Percentiles rank a stretch among this genome's conserved stretches.
phyloP scores from a whole-genome alignment of 805 yeast species.

The Wickerhamomyces mucosus region DNA sequence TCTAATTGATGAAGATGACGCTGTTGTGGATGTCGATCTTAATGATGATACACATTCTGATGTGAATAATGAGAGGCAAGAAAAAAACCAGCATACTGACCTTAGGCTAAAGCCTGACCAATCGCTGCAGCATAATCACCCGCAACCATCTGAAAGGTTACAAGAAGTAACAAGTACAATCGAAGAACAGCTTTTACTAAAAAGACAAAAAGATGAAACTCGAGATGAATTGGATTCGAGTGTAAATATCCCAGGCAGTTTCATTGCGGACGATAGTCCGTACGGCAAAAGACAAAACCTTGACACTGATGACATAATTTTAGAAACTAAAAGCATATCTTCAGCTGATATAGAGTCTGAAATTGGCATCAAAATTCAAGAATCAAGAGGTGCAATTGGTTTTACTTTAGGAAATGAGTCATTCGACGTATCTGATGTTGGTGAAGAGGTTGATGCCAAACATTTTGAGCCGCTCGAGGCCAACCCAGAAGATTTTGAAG shows the following conservation, averaged over 20 bases:
- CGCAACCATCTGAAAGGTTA: too few relatives aligned
- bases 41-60: constrained; percentile 25
- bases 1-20: constrained; percentile 56
- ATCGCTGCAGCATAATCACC: constrained; percentile 4
- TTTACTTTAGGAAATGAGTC: constrained; percentile 13
- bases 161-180: too few relatives aligned
- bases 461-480: constrained; percentile 61
- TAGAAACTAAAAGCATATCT: constrained; percentile 6
- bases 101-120: too few relatives aligned
- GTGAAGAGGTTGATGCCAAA: constrained; percentile 38
- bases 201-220: constrained; percentile 21
- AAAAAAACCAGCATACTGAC: constrained; percentile 15
- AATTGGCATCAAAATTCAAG: constrained; percentile 6
- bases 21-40: constrained; percentile 40
- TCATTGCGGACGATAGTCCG: constrained; percentile 11
- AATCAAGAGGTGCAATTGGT: constrained; percentile 5
- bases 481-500: constrained; percentile 35
- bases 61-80: constrained; percentile 18
- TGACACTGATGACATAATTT: constrained; percentile 2
- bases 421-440: too few relatives aligned
- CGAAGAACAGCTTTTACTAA: constrained; percentile 22
- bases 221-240: constrained; percentile 15
- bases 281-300: constrained; percentile 4
- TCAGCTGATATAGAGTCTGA: constrained; percentile 8
- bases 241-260: constrained; percentile 20